Evolutionary conservation across 371 early-diverging fungal species (phyloP).

Genomic region (Mycotypha africana): DNA sequence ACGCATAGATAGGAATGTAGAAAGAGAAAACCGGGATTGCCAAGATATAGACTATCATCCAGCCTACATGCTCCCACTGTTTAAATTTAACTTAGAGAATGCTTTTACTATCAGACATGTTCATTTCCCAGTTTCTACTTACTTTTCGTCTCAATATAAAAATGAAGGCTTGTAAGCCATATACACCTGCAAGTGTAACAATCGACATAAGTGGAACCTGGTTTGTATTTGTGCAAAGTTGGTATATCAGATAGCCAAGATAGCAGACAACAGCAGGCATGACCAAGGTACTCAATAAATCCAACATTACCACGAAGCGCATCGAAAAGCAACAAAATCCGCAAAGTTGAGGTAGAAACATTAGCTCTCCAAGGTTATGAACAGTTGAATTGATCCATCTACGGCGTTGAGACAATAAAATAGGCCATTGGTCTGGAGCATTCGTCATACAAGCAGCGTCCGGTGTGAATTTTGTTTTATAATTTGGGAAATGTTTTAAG

Average conservation of each 20-base stretch:
- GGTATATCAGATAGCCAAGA: conserved; percentile 71
- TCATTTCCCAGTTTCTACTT: conserved; percentile 55
- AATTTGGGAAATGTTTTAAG: conserved; percentile 93
- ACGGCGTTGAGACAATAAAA: conserved; percentile 92
- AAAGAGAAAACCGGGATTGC: conserved; percentile 68
- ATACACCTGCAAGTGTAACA: conserved; percentile 72
- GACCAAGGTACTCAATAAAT: conserved; percentile 82
- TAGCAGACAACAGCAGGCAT: conserved; percentile 92
- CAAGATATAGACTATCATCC: conserved; percentile 80
- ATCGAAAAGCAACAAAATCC: conserved; percentile 96
- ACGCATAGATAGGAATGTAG: conserved; percentile 69
- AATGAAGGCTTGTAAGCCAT: conserved; percentile 84
- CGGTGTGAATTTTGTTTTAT: conserved; percentile 91
- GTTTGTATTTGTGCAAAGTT: conserved; percentile 45
- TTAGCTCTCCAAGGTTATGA: conserved; percentile 91
- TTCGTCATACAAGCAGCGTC: conserved; percentile 93
- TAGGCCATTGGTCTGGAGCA: conserved; percentile 92
- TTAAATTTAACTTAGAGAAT: background rate
- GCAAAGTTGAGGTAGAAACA: conserved; percentile 81
- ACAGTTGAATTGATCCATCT: conserved; percentile 98
- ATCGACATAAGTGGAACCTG: conserved; percentile 61
- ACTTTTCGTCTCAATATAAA: conserved; percentile 85
- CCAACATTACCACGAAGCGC: conserved; percentile 92
- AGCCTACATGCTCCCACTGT: conserved; percentile 71
- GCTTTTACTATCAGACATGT: too few species aligned